Base-by-base conservation (phyloP, 1,284 basidiomycete genomes). In the Phellinidium pouzarii region DNA sequence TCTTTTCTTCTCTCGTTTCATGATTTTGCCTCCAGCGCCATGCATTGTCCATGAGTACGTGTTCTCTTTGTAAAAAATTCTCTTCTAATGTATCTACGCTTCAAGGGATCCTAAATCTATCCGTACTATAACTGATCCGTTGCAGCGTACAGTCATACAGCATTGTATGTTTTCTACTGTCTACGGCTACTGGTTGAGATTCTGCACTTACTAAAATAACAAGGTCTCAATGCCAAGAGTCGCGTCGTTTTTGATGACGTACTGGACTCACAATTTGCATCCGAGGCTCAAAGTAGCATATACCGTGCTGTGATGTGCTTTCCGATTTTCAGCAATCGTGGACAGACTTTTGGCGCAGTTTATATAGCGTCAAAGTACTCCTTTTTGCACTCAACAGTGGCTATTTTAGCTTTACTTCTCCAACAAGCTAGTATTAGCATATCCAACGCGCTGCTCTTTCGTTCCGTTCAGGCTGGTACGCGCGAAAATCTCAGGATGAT, bases 361-460 rank as follows among this genome's bases (percentile, higher is more conserved):
- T 73, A 71, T 53, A 58, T 84, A 37, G 78, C 80, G 3, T 82
- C 82, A 1, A 80, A 76, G 70, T 79, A 80, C 58, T 67, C 79
- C 0, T 84, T 85, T 62, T 76, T 80, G 1, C 73, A 73, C 52
- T 80, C 78, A 54, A 78, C 74, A 0, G 70, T 83, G 17, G 82
- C 77, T 1, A 76, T 82, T 57, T 63, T 86, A 54, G 82, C 79
- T 1, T 68, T 84, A 14, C 70, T 86, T 14, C 82, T 80, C 59
- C 82, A 85, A 63, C 83, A 86, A 74, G 82, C 83, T 1, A 84
- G 81, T 57, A 82, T 84, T 54, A 82, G 81, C 43, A 80, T 86
- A 40, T 74, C 82, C 4, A 86, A 85, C 62, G 82, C 83, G 2
- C 68, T 86, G n/a, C 65, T 85, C 49, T 85, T 86, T 67, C 76